Base-by-base conservation (phyloP, 1,284 basidiomycete species). In the Xanthoconium separans region DNA sequence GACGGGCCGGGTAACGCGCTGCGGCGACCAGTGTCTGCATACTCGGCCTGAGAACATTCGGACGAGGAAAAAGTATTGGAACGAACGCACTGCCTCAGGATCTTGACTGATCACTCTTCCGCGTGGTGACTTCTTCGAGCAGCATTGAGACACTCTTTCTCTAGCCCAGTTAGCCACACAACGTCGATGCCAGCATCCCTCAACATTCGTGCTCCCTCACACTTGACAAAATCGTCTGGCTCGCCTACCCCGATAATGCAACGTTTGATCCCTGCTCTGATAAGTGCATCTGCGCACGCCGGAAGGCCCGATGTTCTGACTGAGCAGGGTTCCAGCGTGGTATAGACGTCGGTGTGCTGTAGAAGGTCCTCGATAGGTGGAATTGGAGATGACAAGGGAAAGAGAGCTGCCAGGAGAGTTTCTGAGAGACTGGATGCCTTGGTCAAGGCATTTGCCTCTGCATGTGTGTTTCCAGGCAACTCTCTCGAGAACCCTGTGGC, bases 271-370 rank as follows among this genome's bases (percentile, higher is more conserved):
- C 79, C 76, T 2, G 88, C 85, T 13, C 77, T 75, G 40, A 98
- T 84, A 50, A 99, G 83, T 13, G 91, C 91, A 60, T 95, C 83
- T 13, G 92, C 88, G 69, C 97, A 99, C 0, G 94, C 87, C 0
- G 85, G 73, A 34, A 97, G 80, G 2, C 95, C 95, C 1, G 92
- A 95, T 11, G 93, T 89, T 51, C 97, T 81, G 30, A 91, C 73
- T 4, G 93, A 96, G 70, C 97, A 99, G 12, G 97, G 97, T 69
- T 99, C 97, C 80, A 99, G 86, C 0, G 96, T 99, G 0, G 95
- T 97, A 68, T 96, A 99, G 55, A 94, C 83, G 63, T 92, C 85
- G 27, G 86, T 78, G 41, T 76, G 73, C 10, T 73, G 56, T 50
- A 94, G 71, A 18, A 91, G 61, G 8, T 77, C 73, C 24, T 80